Evolutionary conservation across 345 rosid species (phyloP), one percentile per base, ranked within the genome.

Genomic region (Citrus glauca): DNA sequence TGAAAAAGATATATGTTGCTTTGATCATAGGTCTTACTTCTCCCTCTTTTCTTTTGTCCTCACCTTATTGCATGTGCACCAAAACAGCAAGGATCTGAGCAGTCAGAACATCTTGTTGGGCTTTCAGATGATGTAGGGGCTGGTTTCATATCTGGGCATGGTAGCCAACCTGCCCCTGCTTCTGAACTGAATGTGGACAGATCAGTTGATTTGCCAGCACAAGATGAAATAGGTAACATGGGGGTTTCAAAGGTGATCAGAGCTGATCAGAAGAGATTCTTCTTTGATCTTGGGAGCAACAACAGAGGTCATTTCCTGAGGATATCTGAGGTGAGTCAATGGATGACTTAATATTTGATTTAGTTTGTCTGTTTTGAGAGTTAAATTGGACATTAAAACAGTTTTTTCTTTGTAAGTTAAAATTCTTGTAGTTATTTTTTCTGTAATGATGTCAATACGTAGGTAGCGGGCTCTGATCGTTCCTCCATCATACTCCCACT

Each of bases 41-140:
- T 61, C n/a, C 57, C 19, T 28, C 20, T 67, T 63, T 45, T 24
- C 37, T 68, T 66, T 53, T 66, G 60, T 66, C 35, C 60, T 66
- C 78, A 59, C 40, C 67, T 82, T 65, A 69, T 74, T 67, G 25
- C 59, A 62, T 71, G 64, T 71, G 16, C 66, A 76, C 33, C 59
- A 28, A 81, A 82, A 75, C 93, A 91, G 98, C 91, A 89, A 85
- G 82, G 81, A 80, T 87, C 92, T 65, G 98, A 91, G 85, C 78
- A 85, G 83, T 83, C 92, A 72, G 97, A 91, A 84, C 92, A 79
- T 71, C 72, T 92, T 64, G 95, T 86, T 82, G 99, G 97, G 74
- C 98, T 95, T 72, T 95, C 99, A 10, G 96, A 96, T 87, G 99
- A 96, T 82, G 99, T 96, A 5, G 99, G 98, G 77, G 99, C 98